Conservation (phyloP, 1,284 basidiomycete genomes). For the Austroboletus niveus region DNA sequence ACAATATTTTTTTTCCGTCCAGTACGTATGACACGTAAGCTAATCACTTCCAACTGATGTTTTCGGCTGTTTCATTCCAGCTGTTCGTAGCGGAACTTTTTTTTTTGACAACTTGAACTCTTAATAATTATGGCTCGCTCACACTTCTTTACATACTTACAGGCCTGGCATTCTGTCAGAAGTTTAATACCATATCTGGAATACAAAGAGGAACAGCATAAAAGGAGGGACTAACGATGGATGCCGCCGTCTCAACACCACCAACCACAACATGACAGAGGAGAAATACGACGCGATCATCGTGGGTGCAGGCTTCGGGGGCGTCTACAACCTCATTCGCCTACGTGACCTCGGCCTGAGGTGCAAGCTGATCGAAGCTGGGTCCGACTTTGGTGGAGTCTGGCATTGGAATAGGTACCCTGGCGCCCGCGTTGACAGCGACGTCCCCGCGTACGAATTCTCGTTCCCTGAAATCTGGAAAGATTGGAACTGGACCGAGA, state of each 20-base stretch:
- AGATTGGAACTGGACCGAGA: constrained; percentile 23
- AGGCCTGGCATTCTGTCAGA: no score
- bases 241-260: not conserved
- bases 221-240: no score
- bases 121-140: no score
- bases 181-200: no score
- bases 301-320: constrained; percentile 16
- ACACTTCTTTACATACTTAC: no score
- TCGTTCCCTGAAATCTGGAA: constrained; percentile 17
- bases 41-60: no score
- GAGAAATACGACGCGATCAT: constrained; percentile 15
- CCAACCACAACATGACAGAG: not conserved
- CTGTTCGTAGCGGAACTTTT: no score
- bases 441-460: constrained; percentile 15
- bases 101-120: no score
- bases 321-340: constrained; percentile 10
- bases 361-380: constrained; percentile 15
- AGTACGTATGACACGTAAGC: no score
- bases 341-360: constrained; percentile 14
- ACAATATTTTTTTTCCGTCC: no score
- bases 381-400: constrained; percentile 15
- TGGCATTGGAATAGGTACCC: constrained; percentile 25
- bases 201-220: no score
- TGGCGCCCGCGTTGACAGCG: constrained; percentile 15
- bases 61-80: no score